Conservation (phyloP, 2,329 filamentous ascomycete genomes). For the Aureobasidium sp. region DNA sequence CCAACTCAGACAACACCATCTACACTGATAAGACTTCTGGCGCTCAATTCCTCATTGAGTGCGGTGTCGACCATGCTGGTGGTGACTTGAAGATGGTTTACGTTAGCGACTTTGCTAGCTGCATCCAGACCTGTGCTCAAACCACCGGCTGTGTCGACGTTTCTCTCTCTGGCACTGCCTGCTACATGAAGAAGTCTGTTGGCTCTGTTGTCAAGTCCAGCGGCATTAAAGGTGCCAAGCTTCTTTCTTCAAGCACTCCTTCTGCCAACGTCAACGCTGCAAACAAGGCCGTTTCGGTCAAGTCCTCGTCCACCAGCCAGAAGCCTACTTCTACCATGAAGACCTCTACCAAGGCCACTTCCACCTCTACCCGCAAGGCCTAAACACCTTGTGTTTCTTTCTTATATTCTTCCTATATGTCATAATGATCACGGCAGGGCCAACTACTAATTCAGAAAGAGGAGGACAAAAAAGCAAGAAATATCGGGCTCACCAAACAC, state of each 20-base stretch:
- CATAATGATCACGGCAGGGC: conserved; percentile 1
- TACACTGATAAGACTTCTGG: conserved; percentile 19
- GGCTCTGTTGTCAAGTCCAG: conserved; percentile 20
- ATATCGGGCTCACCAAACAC: background rate
- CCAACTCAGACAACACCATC: conserved; percentile 20
- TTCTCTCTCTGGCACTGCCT: conserved; percentile 26
- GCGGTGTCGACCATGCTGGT: conserved; percentile 27
- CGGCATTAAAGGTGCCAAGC: conserved; percentile 25
- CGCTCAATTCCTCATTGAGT: conserved; percentile 24
- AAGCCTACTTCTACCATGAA: background rate
- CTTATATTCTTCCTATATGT: background rate
- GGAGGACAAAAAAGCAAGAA: conserved; percentile 3
- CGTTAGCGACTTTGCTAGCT: conserved; percentile 23
- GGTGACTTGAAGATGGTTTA: conserved; percentile 24
- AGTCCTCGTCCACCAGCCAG: background rate
- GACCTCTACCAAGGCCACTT: background rate
- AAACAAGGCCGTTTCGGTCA: background rate
- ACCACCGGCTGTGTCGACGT: conserved; percentile 28
- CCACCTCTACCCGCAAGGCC: background rate
- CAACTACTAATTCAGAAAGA: background rate
- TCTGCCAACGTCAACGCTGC: background rate
- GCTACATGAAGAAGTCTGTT: conserved; percentile 28
- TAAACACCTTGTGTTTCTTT: background rate
- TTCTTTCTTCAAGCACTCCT: conserved; percentile 17
- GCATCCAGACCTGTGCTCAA: conserved; percentile 27